A percentile compares a stretch with the other conserved stretches of the same genome.
These are phyloP conservation scores for Tuber calosporum DNA, from an alignment of 495 filamentous ascomycete genomes.

Conservation along the genomic window DNA sequence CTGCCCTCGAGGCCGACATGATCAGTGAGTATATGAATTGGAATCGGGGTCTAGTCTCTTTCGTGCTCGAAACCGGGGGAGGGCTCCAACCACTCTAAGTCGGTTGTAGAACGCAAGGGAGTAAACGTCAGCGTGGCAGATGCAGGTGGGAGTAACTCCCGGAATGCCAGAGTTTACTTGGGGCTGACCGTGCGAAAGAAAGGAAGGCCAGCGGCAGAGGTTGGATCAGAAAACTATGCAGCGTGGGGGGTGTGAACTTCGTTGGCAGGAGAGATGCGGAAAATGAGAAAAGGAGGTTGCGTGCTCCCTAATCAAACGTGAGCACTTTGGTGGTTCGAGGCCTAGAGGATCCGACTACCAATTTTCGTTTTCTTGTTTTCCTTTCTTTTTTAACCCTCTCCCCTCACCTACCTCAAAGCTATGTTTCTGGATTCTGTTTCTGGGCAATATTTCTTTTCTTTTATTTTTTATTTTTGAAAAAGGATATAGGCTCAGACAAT, in stretches of 20 bases:
- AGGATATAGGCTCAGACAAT: conserved; percentile 6
- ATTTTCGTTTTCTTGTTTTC: not conserved
- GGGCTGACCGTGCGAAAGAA: conserved; percentile 24
- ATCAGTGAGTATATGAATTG: conserved; percentile 14
- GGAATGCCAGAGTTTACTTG: conserved; percentile 31
- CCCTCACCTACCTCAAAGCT: not conserved
- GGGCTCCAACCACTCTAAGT: conserved; percentile 30
- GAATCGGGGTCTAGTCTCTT: conserved; percentile 32
- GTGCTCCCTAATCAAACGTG: not conserved
- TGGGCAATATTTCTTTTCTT: conserved; percentile 16
- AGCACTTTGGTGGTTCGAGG: not conserved
- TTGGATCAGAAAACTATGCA: conserved; percentile 21
- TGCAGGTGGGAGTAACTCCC: conserved; percentile 35
- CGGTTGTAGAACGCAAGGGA: conserved; percentile 36
- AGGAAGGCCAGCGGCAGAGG: conserved; percentile 31
- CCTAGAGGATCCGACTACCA: not conserved
- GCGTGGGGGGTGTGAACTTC: conserved; percentile 26
- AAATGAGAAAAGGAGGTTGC: not conserved
- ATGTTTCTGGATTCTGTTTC: not conserved
- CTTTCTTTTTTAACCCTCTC: not conserved
- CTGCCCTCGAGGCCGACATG: conserved; percentile 36
- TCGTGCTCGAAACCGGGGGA: conserved; percentile 20
- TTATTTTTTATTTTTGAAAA: not conserved
- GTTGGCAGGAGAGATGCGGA: not conserved
- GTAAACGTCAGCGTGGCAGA: conserved; percentile 34